Evolutionary conservation across 169 alveolate species (phyloP).

Genomic region (Theileria annulata): DNA sequence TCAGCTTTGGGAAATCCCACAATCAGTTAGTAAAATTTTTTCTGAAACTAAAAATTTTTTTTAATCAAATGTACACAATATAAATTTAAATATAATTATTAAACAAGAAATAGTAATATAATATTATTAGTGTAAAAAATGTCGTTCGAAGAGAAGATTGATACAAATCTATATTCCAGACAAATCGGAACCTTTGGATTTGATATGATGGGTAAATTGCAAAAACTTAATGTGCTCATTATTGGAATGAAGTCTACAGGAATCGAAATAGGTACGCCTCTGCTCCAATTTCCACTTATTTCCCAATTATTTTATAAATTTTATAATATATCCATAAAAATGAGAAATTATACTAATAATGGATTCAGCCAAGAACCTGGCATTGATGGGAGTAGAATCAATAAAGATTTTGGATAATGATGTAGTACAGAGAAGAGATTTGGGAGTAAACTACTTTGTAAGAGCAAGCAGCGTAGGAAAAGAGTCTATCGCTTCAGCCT

Average conservation of each 20-base stretch:
- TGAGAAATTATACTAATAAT: slow-evolving; percentile 60
- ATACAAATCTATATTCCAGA: slow-evolving; percentile 95
- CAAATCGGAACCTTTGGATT: slow-evolving; percentile 99
- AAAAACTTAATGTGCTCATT: slow-evolving; percentile 89
- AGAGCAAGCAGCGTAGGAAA: slow-evolving; percentile 87
- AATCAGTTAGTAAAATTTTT: neutral
- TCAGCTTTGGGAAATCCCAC: neutral
- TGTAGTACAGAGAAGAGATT: slow-evolving; percentile 82
- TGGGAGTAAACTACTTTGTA: slow-evolving; percentile 92
- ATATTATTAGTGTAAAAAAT: neutral
- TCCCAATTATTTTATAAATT: neutral
- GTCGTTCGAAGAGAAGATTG: slow-evolving; percentile 71
- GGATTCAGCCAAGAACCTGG: slow-evolving; percentile 93
- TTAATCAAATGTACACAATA: neutral
- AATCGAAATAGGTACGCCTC: slow-evolving; percentile 57
- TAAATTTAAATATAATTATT: too few relatives aligned
- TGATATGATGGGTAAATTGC: slow-evolving; percentile 95
- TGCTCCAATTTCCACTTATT: neutral
- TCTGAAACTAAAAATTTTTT: neutral
- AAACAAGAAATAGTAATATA: neutral
- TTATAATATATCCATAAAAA: neutral
- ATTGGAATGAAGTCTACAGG: slow-evolving; percentile 93
- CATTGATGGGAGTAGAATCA: slow-evolving; percentile 93
- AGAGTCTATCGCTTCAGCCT: slow-evolving; percentile 84
- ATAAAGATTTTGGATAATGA: slow-evolving; percentile 90